Evolutionary conservation across 768 basidiomycete species (phyloP).

Genomic region (Pulveroboletus sp.): DNA sequence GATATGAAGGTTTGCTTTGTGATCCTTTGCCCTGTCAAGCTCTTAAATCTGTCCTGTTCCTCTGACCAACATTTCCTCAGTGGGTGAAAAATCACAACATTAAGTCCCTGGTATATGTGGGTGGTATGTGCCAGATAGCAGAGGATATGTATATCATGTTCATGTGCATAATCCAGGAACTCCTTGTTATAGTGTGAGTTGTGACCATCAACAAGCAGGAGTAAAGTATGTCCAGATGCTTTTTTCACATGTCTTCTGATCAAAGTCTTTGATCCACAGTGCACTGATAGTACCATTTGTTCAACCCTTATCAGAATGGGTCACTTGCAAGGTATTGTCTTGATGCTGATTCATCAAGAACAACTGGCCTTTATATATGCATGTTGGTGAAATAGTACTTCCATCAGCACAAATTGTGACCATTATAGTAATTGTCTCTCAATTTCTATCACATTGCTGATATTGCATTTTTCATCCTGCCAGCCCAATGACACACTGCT

Average conservation of each 20-base stretch:
- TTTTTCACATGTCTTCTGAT: constrained; percentile 33
- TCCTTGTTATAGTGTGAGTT: constrained; percentile 37
- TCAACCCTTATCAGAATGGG: constrained; percentile 21
- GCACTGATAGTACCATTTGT: constrained; percentile 28
- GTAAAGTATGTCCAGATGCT: constrained; percentile 24
- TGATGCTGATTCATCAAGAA: constrained; percentile 23
- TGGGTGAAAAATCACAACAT: constrained; percentile 31
- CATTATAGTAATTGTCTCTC: constrained; percentile 27
- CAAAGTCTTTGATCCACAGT: constrained; percentile 30
- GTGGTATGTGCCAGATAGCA: no score
- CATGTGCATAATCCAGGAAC: constrained; percentile 37
- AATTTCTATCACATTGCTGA: constrained; percentile 5
- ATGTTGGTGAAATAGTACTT: constrained; percentile 32
- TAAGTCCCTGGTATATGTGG: constrained; percentile 10
- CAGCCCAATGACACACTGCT: constrained; percentile 6
- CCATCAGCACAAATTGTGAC: constrained; percentile 43
- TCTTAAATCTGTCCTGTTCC: constrained; percentile 11
- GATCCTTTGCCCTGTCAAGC: background rate
- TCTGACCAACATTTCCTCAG: constrained; percentile 30
- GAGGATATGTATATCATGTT: constrained; percentile 37
- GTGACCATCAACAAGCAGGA: constrained; percentile 46
- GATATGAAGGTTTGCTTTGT: constrained; percentile 2
- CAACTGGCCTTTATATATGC: constrained; percentile 25
- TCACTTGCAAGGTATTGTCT: constrained; percentile 14
- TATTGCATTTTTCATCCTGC: no score